phyloP scores from a whole-genome alignment of 805 yeast genomes.

The Zygosaccharomyces rouxii region DNA sequence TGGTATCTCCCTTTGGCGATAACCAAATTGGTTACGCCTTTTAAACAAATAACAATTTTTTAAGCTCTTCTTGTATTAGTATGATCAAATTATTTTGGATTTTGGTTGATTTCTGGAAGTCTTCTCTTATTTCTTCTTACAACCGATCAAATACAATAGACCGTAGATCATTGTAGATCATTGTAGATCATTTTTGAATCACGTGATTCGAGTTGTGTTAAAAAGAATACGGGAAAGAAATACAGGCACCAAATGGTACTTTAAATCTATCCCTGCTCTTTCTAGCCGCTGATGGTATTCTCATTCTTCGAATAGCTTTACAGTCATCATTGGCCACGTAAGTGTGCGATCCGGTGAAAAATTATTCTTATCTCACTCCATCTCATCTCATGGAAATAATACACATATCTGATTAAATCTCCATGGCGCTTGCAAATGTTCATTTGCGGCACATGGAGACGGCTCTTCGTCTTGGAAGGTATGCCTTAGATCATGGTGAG shows the following conservation, averaged over 20 bases:
- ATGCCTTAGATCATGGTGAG: conserved; percentile 63
- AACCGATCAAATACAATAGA: background rate
- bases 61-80: too few species aligned
- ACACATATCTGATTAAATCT: background rate
- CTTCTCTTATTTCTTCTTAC: too few species aligned
- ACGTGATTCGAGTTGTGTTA: background rate
- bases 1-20: background rate
- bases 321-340: background rate
- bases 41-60: background rate
- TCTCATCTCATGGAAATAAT: background rate
- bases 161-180: background rate
- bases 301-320: background rate
- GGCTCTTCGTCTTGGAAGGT: conserved; percentile 54
- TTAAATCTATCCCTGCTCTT: too few species aligned
- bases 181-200: background rate
- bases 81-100: too few species aligned
- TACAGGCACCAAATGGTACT: background rate
- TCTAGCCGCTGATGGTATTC: background rate
- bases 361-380: conserved; percentile 1
- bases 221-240: background rate
- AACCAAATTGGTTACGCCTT: conserved; percentile 2
- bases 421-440: conserved; percentile 3
- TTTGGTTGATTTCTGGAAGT: too few species aligned
- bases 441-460: conserved; percentile 43
- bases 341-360: background rate